Evolutionary conservation across 1,284 basidiomycete genomes (phyloP).

Genomic region (Sphagnurus paluster): DNA sequence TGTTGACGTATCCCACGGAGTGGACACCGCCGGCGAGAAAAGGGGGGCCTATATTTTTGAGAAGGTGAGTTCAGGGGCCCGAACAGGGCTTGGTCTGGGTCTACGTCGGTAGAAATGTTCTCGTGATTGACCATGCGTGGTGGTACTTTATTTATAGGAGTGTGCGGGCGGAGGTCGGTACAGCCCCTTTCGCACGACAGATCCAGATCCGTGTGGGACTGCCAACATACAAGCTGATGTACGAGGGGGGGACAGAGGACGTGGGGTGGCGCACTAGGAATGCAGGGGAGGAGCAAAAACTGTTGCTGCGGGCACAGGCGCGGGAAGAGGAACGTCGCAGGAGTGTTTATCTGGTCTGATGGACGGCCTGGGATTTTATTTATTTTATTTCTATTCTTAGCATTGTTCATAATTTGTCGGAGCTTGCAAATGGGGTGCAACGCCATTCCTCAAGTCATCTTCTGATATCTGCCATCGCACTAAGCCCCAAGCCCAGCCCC

Average conservation of each 20-base stretch:
- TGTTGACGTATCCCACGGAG: slow-evolving; percentile 70
- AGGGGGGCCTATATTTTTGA: slow-evolving; percentile 42
- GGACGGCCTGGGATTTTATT: slow-evolving; percentile 11
- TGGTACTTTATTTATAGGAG: slow-evolving; percentile 34
- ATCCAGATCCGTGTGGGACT: slow-evolving; percentile 65
- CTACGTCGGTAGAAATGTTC: slow-evolving; percentile 11
- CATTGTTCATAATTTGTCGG: slow-evolving; percentile 17
- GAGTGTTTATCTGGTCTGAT: slow-evolving; percentile 33
- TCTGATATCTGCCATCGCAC: slow-evolving; percentile 17
- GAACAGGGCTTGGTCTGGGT: slow-evolving; percentile 11
- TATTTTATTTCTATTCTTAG: slow-evolving; percentile 19
- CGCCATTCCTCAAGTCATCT: slow-evolving; percentile 9
- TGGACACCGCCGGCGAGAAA: slow-evolving; percentile 55
- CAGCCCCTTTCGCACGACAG: slow-evolving; percentile 31
- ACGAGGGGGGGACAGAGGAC: slow-evolving; percentile 66
- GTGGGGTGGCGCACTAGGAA: slow-evolving; percentile 38
- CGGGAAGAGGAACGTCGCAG: slow-evolving; percentile 55
- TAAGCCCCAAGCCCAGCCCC: slow-evolving; percentile 12
- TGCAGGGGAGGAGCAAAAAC: slow-evolving; percentile 36
- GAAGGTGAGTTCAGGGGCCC: slow-evolving; percentile 37
- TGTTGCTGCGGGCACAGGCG: slow-evolving; percentile 44
- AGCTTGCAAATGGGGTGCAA: slow-evolving; percentile 18
- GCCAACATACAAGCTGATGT: slow-evolving; percentile 74
- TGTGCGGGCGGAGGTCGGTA: slow-evolving; percentile 32
- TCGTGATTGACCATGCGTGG: slow-evolving; percentile 23